Percentiles rank a stretch among this genome's conserved stretches.
Conservation (phyloP, 257 asterid species). For the Ophiorrhiza pumila region DNA sequence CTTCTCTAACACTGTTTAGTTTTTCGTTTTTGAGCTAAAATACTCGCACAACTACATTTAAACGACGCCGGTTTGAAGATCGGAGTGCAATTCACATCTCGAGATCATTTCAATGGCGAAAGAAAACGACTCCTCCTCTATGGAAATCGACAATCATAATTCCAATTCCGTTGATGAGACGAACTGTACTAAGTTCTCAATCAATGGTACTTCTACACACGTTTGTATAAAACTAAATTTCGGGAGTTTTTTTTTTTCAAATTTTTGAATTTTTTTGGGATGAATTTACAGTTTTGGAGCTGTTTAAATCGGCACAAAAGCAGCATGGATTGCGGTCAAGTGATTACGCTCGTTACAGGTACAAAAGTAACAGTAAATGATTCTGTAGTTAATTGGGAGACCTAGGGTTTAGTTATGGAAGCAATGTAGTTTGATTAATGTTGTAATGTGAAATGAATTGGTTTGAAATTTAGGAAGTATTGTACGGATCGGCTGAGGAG, state of each 20-base stretch:
- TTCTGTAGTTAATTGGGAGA: neutral
- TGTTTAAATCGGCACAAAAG: constrained; percentile 92
- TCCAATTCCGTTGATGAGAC: constrained; percentile 50
- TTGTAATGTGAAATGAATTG: neutral
- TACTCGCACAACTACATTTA: neutral
- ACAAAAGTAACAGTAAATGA: neutral
- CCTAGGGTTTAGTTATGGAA: neutral
- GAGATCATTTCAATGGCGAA: constrained; percentile 44
- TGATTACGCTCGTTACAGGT: constrained; percentile 94
- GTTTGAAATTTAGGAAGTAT: constrained; percentile 61
- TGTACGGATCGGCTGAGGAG: constrained; percentile 90
- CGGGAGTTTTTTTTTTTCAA: neutral
- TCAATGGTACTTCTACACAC: constrained; percentile 46
- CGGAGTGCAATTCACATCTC: neutral
- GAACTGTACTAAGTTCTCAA: constrained; percentile 64
- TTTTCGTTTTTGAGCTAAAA: too few relatives aligned
- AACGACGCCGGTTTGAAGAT: constrained; percentile 4
- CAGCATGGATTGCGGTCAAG: constrained; percentile 98
- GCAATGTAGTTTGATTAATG: neutral
- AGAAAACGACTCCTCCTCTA: constrained; percentile 45
- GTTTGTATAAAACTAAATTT: neutral
- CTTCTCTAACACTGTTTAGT: too few relatives aligned
- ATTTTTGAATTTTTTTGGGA: constrained; percentile 6
- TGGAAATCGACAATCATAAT: constrained; percentile 69
- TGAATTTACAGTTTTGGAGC: constrained; percentile 69